Evolutionary conservation across 106 monocot species (phyloP), one percentile per base, ranked within the genome.

Genomic region (Ottelia alismoides): DNA sequence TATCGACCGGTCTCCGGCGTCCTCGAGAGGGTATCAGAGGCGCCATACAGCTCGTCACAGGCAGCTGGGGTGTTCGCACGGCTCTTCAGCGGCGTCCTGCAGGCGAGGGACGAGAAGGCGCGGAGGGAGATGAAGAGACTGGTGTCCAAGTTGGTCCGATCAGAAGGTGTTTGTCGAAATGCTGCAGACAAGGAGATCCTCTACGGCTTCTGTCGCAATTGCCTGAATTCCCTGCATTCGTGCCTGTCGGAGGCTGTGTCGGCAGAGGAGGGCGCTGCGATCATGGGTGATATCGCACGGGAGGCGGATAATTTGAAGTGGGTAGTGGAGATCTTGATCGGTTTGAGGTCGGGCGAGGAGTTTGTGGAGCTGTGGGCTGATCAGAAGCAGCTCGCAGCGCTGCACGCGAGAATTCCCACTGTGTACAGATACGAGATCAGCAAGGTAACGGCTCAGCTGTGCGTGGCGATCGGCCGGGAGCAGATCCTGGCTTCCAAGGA

Each of bases 71-170:
- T 85, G 24, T 58, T 73, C 19, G 44, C 50, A 1, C 62, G 64
- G 28, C 47, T 85, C 29, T 55, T 85, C 2, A 23, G 30, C 20
- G 59, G 66, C 23, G 54, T 86, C 57, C 49, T 77, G 31, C 70
- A 68, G 28, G 74, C 77, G 49, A 80, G 77, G 55, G 65, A 86
- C 46, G 74, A 80, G 26, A 80, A 77, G 61, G 80, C 80, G 19
- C 70, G 80, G 21, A 23, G 49, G 44, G 74, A 77, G n/a, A 80
- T 80, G 63, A 80, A 86, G 63, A 16, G 47, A 2, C 32, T 86
- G 35, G 51, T 86, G 20, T 50, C 56, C 7, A 61, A 28, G 27
- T 43, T 74, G 47, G 6, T 43, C 10, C 6, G 10, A 43, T 43
- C 40, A n/a, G n/a, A n/a, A n/a, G n/a, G n/a, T n/a, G n/a, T n/a